Evolutionary conservation across 306 rosid genomes (phyloP).

Genomic region (Cicer bijugum): DNA sequence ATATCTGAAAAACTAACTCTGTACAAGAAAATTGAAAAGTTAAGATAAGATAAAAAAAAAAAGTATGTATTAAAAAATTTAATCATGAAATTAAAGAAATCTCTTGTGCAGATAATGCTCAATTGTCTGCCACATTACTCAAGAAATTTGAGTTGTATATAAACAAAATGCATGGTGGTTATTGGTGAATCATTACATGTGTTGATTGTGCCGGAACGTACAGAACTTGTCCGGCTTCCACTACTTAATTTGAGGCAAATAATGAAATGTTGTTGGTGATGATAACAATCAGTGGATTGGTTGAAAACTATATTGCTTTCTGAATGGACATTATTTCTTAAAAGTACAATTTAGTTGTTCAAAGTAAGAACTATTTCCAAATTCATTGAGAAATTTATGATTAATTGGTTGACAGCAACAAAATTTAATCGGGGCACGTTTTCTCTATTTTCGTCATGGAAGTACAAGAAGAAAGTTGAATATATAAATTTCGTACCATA

Average conservation of each 20-base stretch:
- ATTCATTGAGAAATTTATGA: neutral
- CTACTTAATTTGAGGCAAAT: neutral
- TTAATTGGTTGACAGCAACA: neutral
- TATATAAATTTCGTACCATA: too few species aligned
- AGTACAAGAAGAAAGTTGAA: too few species aligned
- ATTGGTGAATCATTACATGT: neutral
- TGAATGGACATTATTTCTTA: conserved; percentile 15
- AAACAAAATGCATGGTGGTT: neutral
- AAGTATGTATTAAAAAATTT: too few species aligned
- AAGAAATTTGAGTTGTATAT: neutral
- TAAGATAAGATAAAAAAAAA: too few species aligned
- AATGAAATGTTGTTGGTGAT: conserved; percentile 3
- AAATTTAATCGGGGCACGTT: too few species aligned
- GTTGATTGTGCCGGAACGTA: conserved; percentile 11
- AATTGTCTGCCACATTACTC: conserved; percentile 24
- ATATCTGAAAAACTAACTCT: too few species aligned
- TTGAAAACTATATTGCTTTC: conserved; percentile 25
- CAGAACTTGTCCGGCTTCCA: conserved; percentile 2
- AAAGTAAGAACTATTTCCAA: neutral
- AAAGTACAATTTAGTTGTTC: neutral
- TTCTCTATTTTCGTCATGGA: too few species aligned
- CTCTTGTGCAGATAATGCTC: conserved; percentile 3
- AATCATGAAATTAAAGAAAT: conserved; percentile 16
- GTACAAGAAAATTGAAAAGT: too few species aligned
- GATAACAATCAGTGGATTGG: conserved; percentile 16